Conservation (phyloP, 768 basidiomycete species). For the Dentipellis fragilis region DNA sequence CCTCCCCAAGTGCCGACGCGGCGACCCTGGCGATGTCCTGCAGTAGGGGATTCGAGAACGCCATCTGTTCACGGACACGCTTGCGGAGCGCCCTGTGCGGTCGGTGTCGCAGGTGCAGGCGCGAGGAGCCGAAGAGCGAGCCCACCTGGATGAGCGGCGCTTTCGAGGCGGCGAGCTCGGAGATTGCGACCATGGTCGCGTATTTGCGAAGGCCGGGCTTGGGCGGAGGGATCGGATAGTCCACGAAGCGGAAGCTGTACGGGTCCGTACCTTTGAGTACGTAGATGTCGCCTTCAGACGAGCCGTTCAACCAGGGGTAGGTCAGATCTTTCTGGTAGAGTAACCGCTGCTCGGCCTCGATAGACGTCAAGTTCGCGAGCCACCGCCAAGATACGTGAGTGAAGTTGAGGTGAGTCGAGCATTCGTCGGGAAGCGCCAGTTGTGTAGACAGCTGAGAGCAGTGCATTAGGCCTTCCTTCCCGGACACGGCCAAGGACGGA, state of each 20-base stretch:
- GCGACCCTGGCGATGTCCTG: slow-evolving; percentile 29
- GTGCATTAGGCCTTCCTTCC: slow-evolving; percentile 42
- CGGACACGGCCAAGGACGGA: slow-evolving; percentile 26
- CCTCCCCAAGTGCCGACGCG: slow-evolving; percentile 27
- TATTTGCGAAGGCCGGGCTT: slow-evolving; percentile 25
- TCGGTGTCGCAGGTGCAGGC: slow-evolving; percentile 40
- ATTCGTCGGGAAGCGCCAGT: slow-evolving; percentile 38
- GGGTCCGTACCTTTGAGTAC: slow-evolving; percentile 41
- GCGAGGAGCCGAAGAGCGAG: slow-evolving; percentile 66
- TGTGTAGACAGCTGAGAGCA: slow-evolving; percentile 31
- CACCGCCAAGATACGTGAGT: slow-evolving; percentile 63
- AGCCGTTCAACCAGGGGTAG: slow-evolving; percentile 33
- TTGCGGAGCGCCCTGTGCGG: slow-evolving; percentile 33
- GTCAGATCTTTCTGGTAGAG: slow-evolving; percentile 42
- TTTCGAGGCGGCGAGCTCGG: slow-evolving; percentile 26
- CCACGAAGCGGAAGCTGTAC: slow-evolving; percentile 60
- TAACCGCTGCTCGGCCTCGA: slow-evolving; percentile 31
- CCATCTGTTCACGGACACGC: slow-evolving; percentile 46
- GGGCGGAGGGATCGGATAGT: slow-evolving; percentile 8
- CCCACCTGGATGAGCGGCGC: slow-evolving; percentile 60
- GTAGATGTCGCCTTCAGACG: slow-evolving; percentile 33
- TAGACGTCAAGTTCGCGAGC: slow-evolving; percentile 44
- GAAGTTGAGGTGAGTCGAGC: slow-evolving; percentile 47
- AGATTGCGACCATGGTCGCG: slow-evolving; percentile 31
- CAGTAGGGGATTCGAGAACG: slow-evolving; percentile 41